Conservation (phyloP, 2,329 filamentous ascomycete genomes). For the Sclerotinia minor region DNA sequence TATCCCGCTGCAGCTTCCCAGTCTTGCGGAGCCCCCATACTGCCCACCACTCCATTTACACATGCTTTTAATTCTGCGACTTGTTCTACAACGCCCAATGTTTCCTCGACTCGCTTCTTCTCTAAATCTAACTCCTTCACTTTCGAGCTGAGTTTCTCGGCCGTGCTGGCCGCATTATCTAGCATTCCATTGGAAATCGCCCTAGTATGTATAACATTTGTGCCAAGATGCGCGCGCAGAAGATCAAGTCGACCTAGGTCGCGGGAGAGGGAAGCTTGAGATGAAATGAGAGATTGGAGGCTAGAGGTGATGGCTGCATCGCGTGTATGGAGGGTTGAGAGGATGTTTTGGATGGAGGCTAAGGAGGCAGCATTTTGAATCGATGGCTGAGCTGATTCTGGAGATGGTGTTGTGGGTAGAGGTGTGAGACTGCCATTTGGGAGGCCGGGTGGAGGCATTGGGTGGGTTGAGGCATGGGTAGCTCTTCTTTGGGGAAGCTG, state of each 20-base stretch:
- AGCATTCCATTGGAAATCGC: slow-evolving; percentile 90
- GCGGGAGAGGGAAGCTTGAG: slow-evolving; percentile 82
- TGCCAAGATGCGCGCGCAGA: slow-evolving; percentile 81
- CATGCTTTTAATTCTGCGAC: slow-evolving; percentile 96
- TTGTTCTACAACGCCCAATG: slow-evolving; percentile 88
- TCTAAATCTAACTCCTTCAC: slow-evolving; percentile 88
- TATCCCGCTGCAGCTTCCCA: slow-evolving; percentile 97
- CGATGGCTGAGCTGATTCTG: slow-evolving; percentile 28
- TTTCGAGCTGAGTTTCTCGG: slow-evolving; percentile 78
- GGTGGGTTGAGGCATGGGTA: slow-evolving; percentile 40
- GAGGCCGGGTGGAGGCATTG: slow-evolving; percentile 43
- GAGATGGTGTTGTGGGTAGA: slow-evolving; percentile 27
- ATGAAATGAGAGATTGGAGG: slow-evolving; percentile 74
- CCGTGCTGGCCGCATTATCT: slow-evolving; percentile 79
- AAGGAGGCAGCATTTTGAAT: slow-evolving; percentile 73
- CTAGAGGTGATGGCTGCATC: slow-evolving; percentile 73
- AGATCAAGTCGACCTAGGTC: slow-evolving; percentile 87
- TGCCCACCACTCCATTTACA: slow-evolving; percentile 88
- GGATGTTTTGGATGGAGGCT: slow-evolving; percentile 75
- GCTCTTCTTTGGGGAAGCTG: slow-evolving; percentile 26
- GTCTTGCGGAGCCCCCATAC: slow-evolving; percentile 96
- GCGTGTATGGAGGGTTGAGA: slow-evolving; percentile 72
- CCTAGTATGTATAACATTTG: slow-evolving; percentile 81
- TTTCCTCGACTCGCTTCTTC: slow-evolving; percentile 87
- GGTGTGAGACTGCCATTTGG: slow-evolving; percentile 39